Conservation (phyloP, 306 rosid genomes). For the Malus sylvestris region DNA sequence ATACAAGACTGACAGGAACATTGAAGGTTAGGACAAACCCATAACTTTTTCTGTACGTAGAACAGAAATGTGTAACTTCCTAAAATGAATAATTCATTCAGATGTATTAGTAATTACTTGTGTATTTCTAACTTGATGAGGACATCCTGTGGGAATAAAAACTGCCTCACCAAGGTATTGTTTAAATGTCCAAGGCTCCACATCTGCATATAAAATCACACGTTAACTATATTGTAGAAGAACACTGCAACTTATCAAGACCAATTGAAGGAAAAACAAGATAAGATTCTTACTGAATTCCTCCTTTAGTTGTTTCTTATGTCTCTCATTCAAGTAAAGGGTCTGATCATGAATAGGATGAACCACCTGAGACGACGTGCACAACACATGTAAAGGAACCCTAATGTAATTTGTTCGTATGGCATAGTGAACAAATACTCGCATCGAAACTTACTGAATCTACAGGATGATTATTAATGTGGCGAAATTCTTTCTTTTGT, state of each 20-base stretch:
- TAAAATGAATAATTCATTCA: neutral
- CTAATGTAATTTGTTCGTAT: neutral
- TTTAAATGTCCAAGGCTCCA: constrained; percentile 79
- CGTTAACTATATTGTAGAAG: neutral
- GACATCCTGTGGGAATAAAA: constrained; percentile 72
- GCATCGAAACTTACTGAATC: constrained; percentile 46
- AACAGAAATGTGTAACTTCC: constrained; percentile 4
- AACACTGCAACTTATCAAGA: constrained; percentile 7
- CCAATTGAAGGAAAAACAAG: neutral
- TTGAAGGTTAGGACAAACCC: neutral
- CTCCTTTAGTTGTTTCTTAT: constrained; percentile 51
- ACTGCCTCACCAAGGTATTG: constrained; percentile 77
- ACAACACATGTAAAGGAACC: constrained; percentile 12
- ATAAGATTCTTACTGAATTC: constrained; percentile 47
- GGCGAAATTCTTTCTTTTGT: constrained; percentile 57
- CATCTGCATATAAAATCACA: constrained; percentile 28
- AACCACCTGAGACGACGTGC: constrained; percentile 40
- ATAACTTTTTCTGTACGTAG: neutral
- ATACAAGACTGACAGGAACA: constrained; percentile 31
- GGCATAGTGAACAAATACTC: constrained; percentile 9
- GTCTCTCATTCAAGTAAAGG: constrained; percentile 46
- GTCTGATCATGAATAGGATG: constrained; percentile 79
- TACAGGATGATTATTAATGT: constrained; percentile 36
- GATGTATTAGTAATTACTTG: constrained; percentile 27
- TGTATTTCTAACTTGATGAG: constrained; percentile 80